A percentile compares a stretch with the other conserved stretches of the same genome.
Conservation (phyloP, 805 yeast species). For the Myxozyma lipomycoides region DNA sequence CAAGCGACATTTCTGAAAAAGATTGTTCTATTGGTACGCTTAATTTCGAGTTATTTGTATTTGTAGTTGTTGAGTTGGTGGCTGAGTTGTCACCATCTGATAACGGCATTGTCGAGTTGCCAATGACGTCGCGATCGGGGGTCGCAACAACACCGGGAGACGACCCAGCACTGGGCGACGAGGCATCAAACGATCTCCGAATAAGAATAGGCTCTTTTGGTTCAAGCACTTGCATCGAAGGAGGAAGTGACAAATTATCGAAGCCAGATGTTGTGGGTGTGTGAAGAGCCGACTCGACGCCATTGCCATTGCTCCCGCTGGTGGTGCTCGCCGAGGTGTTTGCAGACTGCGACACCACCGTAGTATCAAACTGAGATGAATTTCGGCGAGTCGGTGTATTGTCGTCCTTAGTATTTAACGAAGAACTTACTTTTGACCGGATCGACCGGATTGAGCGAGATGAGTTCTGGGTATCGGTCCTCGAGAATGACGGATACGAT, state of each 20-base stretch:
- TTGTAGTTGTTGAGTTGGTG: background rate
- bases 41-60: background rate
- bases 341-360: background rate
- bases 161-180: background rate
- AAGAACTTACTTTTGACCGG: slow-evolving; percentile 26
- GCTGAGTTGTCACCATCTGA: background rate
- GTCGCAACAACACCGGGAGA: background rate
- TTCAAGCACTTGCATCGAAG: slow-evolving; percentile 63
- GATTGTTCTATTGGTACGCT: background rate
- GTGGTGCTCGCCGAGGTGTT: background rate
- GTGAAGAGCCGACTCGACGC: background rate
- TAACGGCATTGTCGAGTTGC: background rate
- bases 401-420: slow-evolving; percentile 17
- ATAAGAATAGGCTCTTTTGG: slow-evolving; percentile 73
- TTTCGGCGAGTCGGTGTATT: background rate
- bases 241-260: slow-evolving; percentile 44
- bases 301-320: background rate
- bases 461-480: slow-evolving; percentile 43
- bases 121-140: background rate
- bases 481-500: slow-evolving; percentile 39
- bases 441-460: slow-evolving; percentile 36
- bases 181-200: slow-evolving; percentile 33
- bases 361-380: background rate
- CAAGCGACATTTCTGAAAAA: background rate
- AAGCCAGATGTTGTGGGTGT: slow-evolving; percentile 1